A percentile compares a stretch with the other conserved stretches of the same genome.
These are phyloP conservation scores for Penicillium sp. DNA, from an alignment of 2,329 filamentous ascomycete genomes.

Conservation along the genomic window DNA sequence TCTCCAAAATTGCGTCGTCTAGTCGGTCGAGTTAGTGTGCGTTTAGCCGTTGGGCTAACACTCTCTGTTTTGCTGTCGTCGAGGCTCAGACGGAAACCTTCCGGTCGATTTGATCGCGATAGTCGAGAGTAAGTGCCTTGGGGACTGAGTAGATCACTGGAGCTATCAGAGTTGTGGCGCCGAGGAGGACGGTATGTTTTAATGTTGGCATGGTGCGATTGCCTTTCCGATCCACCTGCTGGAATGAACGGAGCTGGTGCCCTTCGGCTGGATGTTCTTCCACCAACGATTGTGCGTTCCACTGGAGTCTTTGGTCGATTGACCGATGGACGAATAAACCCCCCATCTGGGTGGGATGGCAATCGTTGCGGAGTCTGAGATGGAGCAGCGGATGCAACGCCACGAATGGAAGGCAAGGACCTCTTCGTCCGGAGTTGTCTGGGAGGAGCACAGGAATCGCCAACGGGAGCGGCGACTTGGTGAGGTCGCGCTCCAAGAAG, in stretches of 20 bases:
- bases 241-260: constrained; percentile 74
- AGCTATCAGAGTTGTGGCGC: constrained; percentile 78
- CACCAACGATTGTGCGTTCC: constrained; percentile 53
- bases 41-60: constrained; percentile 59
- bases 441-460: constrained; percentile 54
- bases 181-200: constrained; percentile 71
- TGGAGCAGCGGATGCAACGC: constrained; percentile 35
- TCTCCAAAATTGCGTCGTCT: constrained; percentile 78
- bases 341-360: constrained; percentile 39
- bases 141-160: constrained; percentile 47
- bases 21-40: constrained; percentile 71
- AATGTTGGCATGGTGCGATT: constrained; percentile 74
- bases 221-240: constrained; percentile 68
- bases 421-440: constrained; percentile 60
- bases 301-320: constrained; percentile 68
- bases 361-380: constrained; percentile 36
- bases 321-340: constrained; percentile 28
- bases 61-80: constrained; percentile 52
- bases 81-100: constrained; percentile 49
- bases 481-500: constrained; percentile 51
- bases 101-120: constrained; percentile 45
- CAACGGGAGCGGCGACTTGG: constrained; percentile 32
- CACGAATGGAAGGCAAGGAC: constrained; percentile 59
- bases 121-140: constrained; percentile 43
- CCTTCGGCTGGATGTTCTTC: constrained; percentile 52